These are phyloP conservation scores for Phyllosticta ampelicida DNA, from an alignment of 2,329 filamentous ascomycete genomes.

Conservation along the genomic window DNA sequence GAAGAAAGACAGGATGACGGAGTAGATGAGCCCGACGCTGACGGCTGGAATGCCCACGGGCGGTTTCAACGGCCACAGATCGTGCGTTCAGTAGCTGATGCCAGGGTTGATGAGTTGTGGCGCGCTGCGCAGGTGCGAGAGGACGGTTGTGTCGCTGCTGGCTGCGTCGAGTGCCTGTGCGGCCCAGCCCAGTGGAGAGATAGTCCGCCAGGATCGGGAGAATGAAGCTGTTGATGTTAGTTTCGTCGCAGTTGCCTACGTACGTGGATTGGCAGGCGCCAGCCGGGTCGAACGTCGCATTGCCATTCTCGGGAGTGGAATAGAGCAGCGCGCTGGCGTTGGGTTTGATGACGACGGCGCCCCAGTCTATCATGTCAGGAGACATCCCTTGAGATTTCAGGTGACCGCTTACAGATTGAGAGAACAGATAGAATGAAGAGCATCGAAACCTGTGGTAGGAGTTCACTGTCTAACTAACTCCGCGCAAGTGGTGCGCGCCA, in stretches of 20 bases:
- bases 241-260: conserved; percentile 46
- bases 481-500: neutral
- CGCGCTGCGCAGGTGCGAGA: conserved; percentile 34
- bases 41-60: conserved; percentile 46
- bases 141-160: conserved; percentile 25
- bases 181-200: conserved; percentile 35
- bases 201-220: conserved; percentile 40
- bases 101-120: conserved; percentile 47
- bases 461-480: neutral
- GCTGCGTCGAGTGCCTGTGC: conserved; percentile 40
- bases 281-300: conserved; percentile 49
- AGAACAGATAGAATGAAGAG: conserved; percentile 46
- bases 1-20: conserved; percentile 59
- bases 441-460: conserved; percentile 33
- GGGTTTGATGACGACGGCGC: conserved; percentile 49
- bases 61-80: conserved; percentile 50
- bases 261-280: conserved; percentile 49
- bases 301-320: conserved; percentile 43
- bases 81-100: conserved; percentile 45
- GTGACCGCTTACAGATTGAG: conserved; percentile 36
- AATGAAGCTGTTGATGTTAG: conserved; percentile 44
- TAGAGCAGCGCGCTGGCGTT: conserved; percentile 51
- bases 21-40: conserved; percentile 53
- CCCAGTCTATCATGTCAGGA: conserved; percentile 38
- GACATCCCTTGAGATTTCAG: too few relatives aligned